Base-by-base conservation (phyloP, 495 filamentous ascomycete genomes). In the Aspergillus cristatus region DNA sequence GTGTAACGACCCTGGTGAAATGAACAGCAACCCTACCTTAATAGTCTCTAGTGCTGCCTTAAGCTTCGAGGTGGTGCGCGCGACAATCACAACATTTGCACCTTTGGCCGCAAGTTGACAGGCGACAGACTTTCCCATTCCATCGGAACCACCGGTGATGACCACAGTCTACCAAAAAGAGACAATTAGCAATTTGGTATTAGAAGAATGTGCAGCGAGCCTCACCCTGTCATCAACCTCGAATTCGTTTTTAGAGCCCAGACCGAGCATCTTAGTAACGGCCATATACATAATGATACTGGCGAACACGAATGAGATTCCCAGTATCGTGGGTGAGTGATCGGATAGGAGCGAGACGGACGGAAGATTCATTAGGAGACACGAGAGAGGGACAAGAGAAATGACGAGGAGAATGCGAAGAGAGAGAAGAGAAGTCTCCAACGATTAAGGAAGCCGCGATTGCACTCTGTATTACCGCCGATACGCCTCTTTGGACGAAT, bases 61-160 rank as follows among this genome's bases (percentile, higher is more conserved):
- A n/a, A 97, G 85, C 53, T 89, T 93, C 33, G 58, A 56, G 18
- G 74, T 61, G 45, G 81, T 81, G 35, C 91, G 80, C 8, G 91
- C 79, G 29, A 95, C 81, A 39, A 98, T 76, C 42, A 89, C 75
- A 12, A 98, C 58, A 55, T 86, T 82, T 34, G 93, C 93, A 43
- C 91, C 91, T 67, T 86, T 91, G 37, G 65, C 58, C 3, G 91
- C 74, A 14, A 97, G 73, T 38, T 85, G 71, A 14, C 72, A 67
- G 3, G 79, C 89, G 13, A 81, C 74, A 32, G 71, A 75, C 50
- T 71, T 75, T 44, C 91, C 91, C 83, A 95, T 85, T 34, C 91
- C 91, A 54, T 94, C 83, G 1, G 93, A 97, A 37, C 79, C 90
- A 28, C 91, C 91, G 10, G 91, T 98, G 37, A 98, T 68, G 15